Evolutionary conservation across 2,329 filamentous ascomycete species (phyloP), one percentile per base, ranked within the genome.

Genomic region (Ophiostoma ips): DNA sequence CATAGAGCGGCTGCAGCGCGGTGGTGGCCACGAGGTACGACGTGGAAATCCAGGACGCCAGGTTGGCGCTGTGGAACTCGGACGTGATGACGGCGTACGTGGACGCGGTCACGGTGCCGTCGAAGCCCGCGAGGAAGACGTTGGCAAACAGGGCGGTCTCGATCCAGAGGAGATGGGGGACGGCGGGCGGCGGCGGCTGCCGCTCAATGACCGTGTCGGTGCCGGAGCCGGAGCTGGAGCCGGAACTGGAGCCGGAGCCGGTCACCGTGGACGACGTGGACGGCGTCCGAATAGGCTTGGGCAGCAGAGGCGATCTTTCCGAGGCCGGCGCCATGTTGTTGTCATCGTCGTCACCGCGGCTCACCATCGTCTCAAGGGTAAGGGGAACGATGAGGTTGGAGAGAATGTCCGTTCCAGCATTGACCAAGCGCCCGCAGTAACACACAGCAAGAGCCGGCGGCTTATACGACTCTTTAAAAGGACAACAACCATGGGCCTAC

Each of bases 11-110:
- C 60, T 89, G 84, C 57, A 83, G 86, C 19, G 80, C 81, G 3
- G 83, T 85, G 48, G 86, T 66, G 1, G 84, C 86, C 48, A 89
- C 70, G 58, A 87, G 83, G 62, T 89, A 84, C 9, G 71, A 69
- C 0, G 72, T 75, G 7, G 71, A 72, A 1, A 71, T 71, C 74
- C 73, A 77, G 1, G 71, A 68, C 44, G 80, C 79, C 2, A 72
- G 72, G n/a, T 65, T 66, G 53, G 64, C 62, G 1, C 66, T 66
- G 49, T 66, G 56, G 18, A 74, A 64, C 49, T 76, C 70, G 48
- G 64, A 58, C 50, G 70, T 68, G 56, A 77, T 69, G 30, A 84
- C 77, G 3, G 81, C 80, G 60, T 87, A 84, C 2, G 79, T 84
- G 2, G 83, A 79, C 0, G 82, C 83, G 60, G 83, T 87, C 50